phyloP scores from a whole-genome alignment of 805 yeast species.

The Schizosaccharomyces japonicus region DNA sequence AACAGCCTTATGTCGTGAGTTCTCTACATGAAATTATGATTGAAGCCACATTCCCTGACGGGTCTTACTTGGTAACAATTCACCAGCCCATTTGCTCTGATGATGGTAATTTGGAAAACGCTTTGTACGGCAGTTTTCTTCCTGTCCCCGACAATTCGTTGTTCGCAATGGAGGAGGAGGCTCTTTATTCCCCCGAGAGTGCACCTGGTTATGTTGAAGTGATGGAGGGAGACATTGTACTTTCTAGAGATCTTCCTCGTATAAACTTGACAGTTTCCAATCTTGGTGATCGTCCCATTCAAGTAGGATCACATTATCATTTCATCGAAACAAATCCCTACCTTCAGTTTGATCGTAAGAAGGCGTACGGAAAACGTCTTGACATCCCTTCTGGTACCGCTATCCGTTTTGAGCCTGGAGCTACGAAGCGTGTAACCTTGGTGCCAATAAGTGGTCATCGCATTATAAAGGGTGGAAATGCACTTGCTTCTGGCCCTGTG shows the following conservation, averaged over 20 bases:
- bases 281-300: conserved; percentile 5
- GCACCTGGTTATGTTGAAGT: conserved; percentile 3
- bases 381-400: conserved; percentile 4
- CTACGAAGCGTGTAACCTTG: background rate
- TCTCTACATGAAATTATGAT: conserved; percentile 2
- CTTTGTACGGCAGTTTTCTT: conserved; percentile 4
- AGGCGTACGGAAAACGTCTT: conserved; percentile 2
- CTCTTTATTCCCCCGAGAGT: background rate
- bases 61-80: conserved; percentile 4
- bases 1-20: background rate
- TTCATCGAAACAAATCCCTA: conserved; percentile 1
- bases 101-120: conserved; percentile 5
- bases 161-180: conserved; percentile 1
- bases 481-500: conserved; percentile 1
- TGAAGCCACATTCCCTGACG: conserved; percentile 5
- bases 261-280: background rate
- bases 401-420: conserved; percentile 5
- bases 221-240: background rate
- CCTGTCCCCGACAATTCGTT: background rate
- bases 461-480: conserved; percentile 3
- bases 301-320: conserved; percentile 5
- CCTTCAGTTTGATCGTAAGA: background rate
- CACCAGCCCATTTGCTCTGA: conserved; percentile 3
- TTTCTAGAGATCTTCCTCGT: background rate
- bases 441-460: conserved; percentile 2